These are phyloP conservation scores for Sedum album DNA, from an alignment of 164 flowering plant genomes.

Conservation along the genomic window DNA sequence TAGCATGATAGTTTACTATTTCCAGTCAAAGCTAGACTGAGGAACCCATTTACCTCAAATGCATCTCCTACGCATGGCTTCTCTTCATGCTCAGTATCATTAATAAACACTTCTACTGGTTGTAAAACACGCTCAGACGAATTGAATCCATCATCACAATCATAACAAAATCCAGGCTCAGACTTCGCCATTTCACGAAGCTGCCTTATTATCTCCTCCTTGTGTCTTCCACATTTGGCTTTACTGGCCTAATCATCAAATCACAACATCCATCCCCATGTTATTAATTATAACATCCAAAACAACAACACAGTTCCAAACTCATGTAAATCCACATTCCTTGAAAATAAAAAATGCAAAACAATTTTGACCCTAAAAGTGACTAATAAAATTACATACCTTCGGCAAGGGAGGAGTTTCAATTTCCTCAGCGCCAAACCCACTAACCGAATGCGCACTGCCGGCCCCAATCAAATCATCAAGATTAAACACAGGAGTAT, in stretches of 20 bases:
- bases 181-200: conserved; percentile 45
- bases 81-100: conserved; percentile 14
- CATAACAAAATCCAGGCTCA: conserved; percentile 28
- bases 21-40: too few relatives aligned
- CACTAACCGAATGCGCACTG: conserved; percentile 18
- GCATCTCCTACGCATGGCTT: conserved; percentile 11
- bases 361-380: too few relatives aligned
- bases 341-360: too few relatives aligned
- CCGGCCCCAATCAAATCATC: conserved; percentile 26
- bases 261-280: not conserved
- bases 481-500: not conserved
- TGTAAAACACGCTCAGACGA: conserved; percentile 16
- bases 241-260: conserved; percentile 12
- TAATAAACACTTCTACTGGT: conserved; percentile 10
- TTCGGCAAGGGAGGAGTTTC: conserved; percentile 61
- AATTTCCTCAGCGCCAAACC: conserved; percentile 40
- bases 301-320: not conserved
- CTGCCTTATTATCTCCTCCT: conserved; percentile 60
- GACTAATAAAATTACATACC: too few relatives aligned
- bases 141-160: conserved; percentile 18
- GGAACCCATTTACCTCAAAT: conserved; percentile 22
- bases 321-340: not conserved
- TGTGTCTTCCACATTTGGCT: conserved; percentile 54
- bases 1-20: too few relatives aligned
- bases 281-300: not conserved